phyloP scores from a whole-genome alignment of 2,329 filamentous ascomycete species.

The Mycocentrospora acerina region DNA sequence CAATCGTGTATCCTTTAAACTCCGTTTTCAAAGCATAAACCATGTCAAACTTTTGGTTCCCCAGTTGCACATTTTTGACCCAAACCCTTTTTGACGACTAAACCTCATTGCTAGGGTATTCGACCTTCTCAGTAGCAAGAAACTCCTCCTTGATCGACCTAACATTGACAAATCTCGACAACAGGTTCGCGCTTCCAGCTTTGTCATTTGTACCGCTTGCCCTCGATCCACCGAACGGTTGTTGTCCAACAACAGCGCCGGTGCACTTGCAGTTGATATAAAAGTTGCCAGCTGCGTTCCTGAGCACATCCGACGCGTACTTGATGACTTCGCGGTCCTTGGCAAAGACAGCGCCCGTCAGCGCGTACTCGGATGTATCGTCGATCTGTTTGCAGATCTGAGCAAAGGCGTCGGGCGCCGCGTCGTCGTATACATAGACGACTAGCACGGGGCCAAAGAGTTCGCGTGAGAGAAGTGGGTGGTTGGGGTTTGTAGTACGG shows the following conservation, averaged over 20 bases:
- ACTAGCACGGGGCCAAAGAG: slow-evolving; percentile 80
- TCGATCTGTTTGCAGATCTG: slow-evolving; percentile 66
- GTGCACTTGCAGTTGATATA: slow-evolving; percentile 82
- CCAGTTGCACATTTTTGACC: not conserved
- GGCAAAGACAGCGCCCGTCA: slow-evolving; percentile 77
- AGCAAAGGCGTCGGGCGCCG: slow-evolving; percentile 57
- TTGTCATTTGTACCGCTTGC: slow-evolving; percentile 61
- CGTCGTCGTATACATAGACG: slow-evolving; percentile 76
- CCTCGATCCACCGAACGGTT: slow-evolving; percentile 57
- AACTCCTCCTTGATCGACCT: slow-evolving; percentile 60
- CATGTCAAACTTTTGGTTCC: too few species aligned
- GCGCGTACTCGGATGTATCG: slow-evolving; percentile 71
- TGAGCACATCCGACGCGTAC: slow-evolving; percentile 68
- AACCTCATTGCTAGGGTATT: slow-evolving; percentile 56
- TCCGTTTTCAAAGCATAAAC: too few species aligned
- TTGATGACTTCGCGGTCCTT: slow-evolving; percentile 66
- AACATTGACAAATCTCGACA: slow-evolving; percentile 58
- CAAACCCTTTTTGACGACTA: slow-evolving; percentile 11
- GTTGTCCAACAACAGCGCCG: slow-evolving; percentile 52
- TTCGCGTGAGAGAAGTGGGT: slow-evolving; percentile 74
- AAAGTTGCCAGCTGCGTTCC: slow-evolving; percentile 78
- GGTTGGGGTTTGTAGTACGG: slow-evolving; percentile 69
- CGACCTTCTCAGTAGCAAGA: slow-evolving; percentile 48
- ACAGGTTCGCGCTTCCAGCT: slow-evolving; percentile 55
- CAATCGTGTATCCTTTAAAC: too few species aligned